A percentile compares a stretch with the other conserved stretches of the same genome.
phyloP scores from a whole-genome alignment of 257 asterid genomes.

The Solanum virginianum region DNA sequence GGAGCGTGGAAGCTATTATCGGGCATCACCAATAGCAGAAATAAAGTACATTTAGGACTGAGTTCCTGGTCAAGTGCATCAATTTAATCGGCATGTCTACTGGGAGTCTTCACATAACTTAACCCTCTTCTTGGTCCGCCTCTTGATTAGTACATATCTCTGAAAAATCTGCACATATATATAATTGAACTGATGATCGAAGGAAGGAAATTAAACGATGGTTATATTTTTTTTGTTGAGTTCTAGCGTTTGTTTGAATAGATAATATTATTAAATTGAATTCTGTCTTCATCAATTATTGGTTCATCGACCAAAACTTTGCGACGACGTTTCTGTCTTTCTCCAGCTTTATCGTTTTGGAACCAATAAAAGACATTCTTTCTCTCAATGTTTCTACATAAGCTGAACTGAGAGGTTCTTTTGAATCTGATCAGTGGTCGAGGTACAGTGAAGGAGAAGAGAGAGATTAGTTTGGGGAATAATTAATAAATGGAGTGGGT shows the following conservation, averaged over 20 bases:
- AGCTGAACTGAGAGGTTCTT: slow-evolving; percentile 73
- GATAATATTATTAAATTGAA: background rate
- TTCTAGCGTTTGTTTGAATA: slow-evolving; percentile 24
- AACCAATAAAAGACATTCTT: slow-evolving; percentile 92
- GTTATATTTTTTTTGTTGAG: background rate
- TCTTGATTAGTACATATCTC: background rate
- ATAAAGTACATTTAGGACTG: background rate
- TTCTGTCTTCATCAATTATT: background rate
- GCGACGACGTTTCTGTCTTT: slow-evolving; percentile 81
- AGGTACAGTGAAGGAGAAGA: slow-evolving; percentile 39
- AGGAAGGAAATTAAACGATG: background rate
- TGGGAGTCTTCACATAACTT: background rate
- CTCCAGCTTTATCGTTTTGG: slow-evolving; percentile 88
- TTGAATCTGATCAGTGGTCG: slow-evolving; percentile 77
- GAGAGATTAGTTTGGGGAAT: too few species aligned
- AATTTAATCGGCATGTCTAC: background rate
- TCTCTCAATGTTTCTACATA: slow-evolving; percentile 84
- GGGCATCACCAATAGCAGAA: background rate
- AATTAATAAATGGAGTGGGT: too few species aligned
- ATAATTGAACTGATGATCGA: background rate
- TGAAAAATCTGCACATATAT: background rate
- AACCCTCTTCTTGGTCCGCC: slow-evolving; percentile 21
- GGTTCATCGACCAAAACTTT: slow-evolving; percentile 29
- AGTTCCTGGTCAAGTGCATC: background rate
- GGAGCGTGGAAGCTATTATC: background rate